Conservation (phyloP, 108 stramenopile species). For the Skeletonema menzelii region DNA sequence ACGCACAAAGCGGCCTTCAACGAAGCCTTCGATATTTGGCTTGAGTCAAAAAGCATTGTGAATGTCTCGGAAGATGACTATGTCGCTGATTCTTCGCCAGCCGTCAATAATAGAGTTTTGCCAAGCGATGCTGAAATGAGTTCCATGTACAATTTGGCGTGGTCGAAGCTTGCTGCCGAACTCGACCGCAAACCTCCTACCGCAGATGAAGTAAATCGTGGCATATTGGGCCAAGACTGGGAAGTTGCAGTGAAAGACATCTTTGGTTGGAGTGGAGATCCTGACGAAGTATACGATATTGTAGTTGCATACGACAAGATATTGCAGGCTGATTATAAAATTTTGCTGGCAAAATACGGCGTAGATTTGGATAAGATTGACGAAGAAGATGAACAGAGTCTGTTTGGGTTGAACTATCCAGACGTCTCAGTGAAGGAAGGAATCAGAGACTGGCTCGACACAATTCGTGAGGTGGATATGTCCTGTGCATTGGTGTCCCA, state of each 20-base stretch:
- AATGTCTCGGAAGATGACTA: slow-evolving; percentile 21
- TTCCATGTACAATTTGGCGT: slow-evolving; percentile 42
- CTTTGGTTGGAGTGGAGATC: slow-evolving; percentile 60
- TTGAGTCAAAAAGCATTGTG: slow-evolving; percentile 15
- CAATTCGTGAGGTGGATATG: slow-evolving; percentile 70
- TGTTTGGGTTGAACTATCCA: slow-evolving; percentile 38
- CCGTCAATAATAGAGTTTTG: not conserved
- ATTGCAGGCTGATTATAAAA: slow-evolving; percentile 30
- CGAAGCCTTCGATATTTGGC: slow-evolving; percentile 61
- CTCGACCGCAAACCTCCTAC: slow-evolving; percentile 44
- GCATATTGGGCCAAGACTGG: slow-evolving; percentile 48
- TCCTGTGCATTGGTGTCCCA: slow-evolving; percentile 67
- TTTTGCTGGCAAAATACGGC: slow-evolving; percentile 5
- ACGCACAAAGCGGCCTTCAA: slow-evolving; percentile 46
- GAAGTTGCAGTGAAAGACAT: slow-evolving; percentile 53
- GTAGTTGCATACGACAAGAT: slow-evolving; percentile 40
- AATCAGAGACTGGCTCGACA: slow-evolving; percentile 55
- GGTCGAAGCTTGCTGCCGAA: slow-evolving; percentile 54
- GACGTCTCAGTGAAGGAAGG: slow-evolving; percentile 41
- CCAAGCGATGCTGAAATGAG: slow-evolving; percentile 43
- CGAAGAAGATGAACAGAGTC: slow-evolving; percentile 18
- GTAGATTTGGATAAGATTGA: slow-evolving; percentile 23
- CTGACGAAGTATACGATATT: slow-evolving; percentile 48
- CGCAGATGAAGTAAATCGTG: slow-evolving; percentile 49
- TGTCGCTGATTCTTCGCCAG: slow-evolving; percentile 3